These are phyloP conservation scores for Candida taoyuanica DNA, from an alignment of 805 yeast species.

Conservation along the genomic window DNA sequence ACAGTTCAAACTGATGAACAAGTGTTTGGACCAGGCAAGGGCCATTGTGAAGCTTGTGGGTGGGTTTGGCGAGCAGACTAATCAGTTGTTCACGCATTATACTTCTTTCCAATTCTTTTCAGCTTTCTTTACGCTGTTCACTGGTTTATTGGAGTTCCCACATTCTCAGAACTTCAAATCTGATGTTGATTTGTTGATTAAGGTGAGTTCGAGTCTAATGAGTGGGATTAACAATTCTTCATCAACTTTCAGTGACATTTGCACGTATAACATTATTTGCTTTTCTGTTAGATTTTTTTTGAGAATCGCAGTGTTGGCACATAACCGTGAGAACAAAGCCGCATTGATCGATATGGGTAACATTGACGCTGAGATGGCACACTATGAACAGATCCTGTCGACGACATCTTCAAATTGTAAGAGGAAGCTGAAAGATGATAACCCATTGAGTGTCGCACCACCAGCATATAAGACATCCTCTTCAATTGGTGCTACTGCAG, in stretches of 20 bases:
- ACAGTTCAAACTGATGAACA: slow-evolving; percentile 18
- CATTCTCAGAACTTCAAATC: slow-evolving; percentile 6
- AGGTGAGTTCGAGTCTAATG: slow-evolving; percentile 8
- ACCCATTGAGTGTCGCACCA: slow-evolving; percentile 9
- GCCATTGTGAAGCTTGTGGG: slow-evolving; percentile 10
- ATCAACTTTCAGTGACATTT: slow-evolving; percentile 6
- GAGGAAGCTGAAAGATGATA: not conserved
- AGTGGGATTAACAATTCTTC: slow-evolving; percentile 1
- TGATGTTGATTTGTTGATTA: slow-evolving; percentile 16
- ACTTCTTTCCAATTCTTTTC: slow-evolving; percentile 20
- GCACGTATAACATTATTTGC: slow-evolving; percentile 11
- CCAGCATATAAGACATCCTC: not conserved
- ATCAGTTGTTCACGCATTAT: slow-evolving; percentile 13
- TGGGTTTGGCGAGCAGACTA: slow-evolving; percentile 3
- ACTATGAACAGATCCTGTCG: slow-evolving; percentile 3
- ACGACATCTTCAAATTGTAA: slow-evolving; percentile 3
- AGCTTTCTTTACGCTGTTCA: slow-evolving; percentile 24
- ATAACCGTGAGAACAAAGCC: slow-evolving; percentile 11
- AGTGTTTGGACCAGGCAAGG: slow-evolving; percentile 22
- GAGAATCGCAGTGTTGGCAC: slow-evolving; percentile 19
- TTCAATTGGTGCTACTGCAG: not conserved
- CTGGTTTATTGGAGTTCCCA: slow-evolving; percentile 23
- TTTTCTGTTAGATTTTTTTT: slow-evolving; percentile 19
- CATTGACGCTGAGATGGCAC: slow-evolving; percentile 5
- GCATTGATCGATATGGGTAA: slow-evolving; percentile 2